Percentiles rank a stretch among this genome's conserved stretches.
Conservation (phyloP, 2,329 filamentous ascomycete genomes). For the Cucurbitaria berberidis region DNA sequence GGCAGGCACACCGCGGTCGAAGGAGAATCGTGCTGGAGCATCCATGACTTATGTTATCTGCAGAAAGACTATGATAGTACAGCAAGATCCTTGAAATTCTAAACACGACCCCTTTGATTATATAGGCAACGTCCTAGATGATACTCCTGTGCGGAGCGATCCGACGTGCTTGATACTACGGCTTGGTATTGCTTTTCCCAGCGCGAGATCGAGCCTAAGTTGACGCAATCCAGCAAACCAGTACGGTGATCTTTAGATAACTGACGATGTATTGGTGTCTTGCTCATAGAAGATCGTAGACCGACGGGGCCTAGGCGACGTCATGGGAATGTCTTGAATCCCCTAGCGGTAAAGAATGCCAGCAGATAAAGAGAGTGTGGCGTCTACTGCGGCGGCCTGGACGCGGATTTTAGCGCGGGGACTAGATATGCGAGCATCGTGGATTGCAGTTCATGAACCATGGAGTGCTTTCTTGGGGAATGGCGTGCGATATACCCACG, state of each 20-base stretch:
- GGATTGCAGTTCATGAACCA: background rate
- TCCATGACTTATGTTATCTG: background rate
- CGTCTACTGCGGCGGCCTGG: background rate
- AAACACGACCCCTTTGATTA: background rate
- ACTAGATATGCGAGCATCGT: background rate
- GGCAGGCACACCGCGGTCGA: background rate
- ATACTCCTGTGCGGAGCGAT: background rate
- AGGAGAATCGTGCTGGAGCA: conserved; percentile 1
- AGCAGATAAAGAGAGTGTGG: background rate
- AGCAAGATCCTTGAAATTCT: background rate
- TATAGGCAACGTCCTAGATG: background rate
- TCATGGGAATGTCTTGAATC: background rate
- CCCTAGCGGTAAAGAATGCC: background rate
- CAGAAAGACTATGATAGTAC: background rate
- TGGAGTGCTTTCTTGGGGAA: background rate
- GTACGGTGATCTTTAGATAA: background rate
- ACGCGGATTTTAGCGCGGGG: background rate
- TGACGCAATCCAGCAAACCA: conserved; percentile 2
- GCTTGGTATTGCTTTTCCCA: background rate
- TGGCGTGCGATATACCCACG: background rate
- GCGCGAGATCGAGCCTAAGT: background rate
- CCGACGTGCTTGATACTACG: background rate
- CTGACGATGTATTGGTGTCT: background rate
- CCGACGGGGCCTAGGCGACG: background rate
- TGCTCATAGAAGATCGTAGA: background rate